These are phyloP conservation scores for Leptomonas seymouri DNA, from an alignment of 208 protist species.

Conservation along the genomic window DNA sequence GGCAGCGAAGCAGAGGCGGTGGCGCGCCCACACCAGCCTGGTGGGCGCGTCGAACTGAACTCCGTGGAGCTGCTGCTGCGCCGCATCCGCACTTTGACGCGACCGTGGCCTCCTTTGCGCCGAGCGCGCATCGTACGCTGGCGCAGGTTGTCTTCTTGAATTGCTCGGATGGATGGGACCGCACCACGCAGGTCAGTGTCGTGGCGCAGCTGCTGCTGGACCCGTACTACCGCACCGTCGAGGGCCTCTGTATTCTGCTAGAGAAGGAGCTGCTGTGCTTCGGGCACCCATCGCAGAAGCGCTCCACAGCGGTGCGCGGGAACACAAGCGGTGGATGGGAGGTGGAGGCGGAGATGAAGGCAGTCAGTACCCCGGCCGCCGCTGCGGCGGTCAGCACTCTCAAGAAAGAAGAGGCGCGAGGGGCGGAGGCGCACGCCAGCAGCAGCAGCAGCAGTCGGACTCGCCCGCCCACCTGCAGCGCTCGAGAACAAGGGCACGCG, in stretches of 20 bases:
- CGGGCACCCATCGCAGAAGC: slow-evolving; percentile 70
- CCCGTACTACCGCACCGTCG: slow-evolving; percentile 93
- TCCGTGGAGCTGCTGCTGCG: neutral
- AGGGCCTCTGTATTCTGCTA: slow-evolving; percentile 89
- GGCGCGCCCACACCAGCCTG: neutral
- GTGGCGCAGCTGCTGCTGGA: slow-evolving; percentile 90
- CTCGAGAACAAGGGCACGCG: neutral
- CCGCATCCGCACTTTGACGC: neutral
- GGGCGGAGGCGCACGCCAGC: too few relatives aligned
- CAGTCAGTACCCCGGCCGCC: neutral
- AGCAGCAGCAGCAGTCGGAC: neutral
- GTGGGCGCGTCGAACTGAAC: neutral
- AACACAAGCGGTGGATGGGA: slow-evolving; percentile 25
- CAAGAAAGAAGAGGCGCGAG: too few relatives aligned
- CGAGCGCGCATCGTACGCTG: slow-evolving; percentile 20
- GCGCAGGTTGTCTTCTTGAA: slow-evolving; percentile 43
- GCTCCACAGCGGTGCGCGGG: slow-evolving; percentile 24
- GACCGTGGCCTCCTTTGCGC: slow-evolving; percentile 25
- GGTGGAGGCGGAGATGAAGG: neutral
- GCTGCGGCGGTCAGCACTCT: too few relatives aligned
- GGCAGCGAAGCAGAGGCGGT: neutral
- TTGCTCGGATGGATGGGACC: slow-evolving; percentile 95
- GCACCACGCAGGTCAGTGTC: slow-evolving; percentile 85
- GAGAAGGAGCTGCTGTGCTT: slow-evolving; percentile 94
- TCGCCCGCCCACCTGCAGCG: neutral